phyloP scores from a whole-genome alignment of 257 asterid species.

The Eustoma russellianum region DNA sequence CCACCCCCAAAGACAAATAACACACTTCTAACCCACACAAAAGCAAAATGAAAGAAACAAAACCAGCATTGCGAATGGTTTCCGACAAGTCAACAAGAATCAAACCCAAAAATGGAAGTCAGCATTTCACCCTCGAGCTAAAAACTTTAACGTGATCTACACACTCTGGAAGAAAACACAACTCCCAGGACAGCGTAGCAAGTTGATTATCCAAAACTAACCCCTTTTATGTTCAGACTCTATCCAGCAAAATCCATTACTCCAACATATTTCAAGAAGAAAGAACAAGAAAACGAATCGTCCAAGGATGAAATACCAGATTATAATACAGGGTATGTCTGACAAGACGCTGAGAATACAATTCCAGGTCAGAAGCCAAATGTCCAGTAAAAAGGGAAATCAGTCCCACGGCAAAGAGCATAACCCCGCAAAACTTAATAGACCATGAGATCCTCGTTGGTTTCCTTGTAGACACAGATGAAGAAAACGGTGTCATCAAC shows the following conservation, averaged over 20 bases:
- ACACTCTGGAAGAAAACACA: slow-evolving; percentile 1
- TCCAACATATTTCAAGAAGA: background rate
- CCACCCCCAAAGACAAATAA: no score
- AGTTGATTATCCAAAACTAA: background rate
- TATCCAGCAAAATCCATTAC: background rate
- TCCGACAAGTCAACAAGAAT: no score
- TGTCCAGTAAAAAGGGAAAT: slow-evolving; percentile 95
- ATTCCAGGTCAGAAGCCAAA: slow-evolving; percentile 85
- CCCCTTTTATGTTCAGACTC: background rate
- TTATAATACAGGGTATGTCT: slow-evolving; percentile 46
- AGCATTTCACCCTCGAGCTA: background rate
- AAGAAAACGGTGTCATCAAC: background rate
- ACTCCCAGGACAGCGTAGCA: background rate
- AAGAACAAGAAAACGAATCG: background rate
- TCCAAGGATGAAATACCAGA: slow-evolving; percentile 23
- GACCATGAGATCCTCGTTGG: slow-evolving; percentile 74
- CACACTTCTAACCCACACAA: no score
- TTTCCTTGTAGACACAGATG: slow-evolving; percentile 22
- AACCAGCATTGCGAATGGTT: no score
- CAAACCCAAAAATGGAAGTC: no score
- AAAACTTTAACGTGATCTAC: background rate
- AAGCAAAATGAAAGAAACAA: no score
- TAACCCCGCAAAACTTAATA: slow-evolving; percentile 51
- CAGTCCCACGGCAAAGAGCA: slow-evolving; percentile 78
- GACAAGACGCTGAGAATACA: slow-evolving; percentile 78